Conservation (phyloP, 345 rosid genomes). For the Streptanthus diversifolius region DNA sequence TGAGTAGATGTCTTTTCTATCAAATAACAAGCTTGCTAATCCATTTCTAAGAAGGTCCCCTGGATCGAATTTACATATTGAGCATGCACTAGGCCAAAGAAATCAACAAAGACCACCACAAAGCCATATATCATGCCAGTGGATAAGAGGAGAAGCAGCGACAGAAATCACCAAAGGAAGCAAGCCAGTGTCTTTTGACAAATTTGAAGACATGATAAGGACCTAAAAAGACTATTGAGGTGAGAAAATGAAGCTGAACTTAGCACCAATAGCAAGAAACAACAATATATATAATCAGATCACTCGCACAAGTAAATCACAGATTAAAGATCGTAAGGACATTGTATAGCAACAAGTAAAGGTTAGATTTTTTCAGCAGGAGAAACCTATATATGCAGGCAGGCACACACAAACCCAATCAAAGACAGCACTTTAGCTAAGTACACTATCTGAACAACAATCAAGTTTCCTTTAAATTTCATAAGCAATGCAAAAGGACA, state of each 20-base stretch:
- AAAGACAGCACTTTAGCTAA: neutral
- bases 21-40: neutral
- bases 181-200: neutral
- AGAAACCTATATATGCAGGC: neutral
- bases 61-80: neutral
- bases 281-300: neutral
- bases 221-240: neutral
- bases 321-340: neutral
- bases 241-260: neutral
- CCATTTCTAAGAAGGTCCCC: neutral
- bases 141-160: neutral
- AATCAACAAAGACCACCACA: neutral
- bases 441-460: neutral
- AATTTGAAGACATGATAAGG: neutral
- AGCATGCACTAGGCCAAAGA: neutral
- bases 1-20: neutral
- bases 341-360: neutral
- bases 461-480: neutral
- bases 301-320: slow-evolving; percentile 4
- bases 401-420: neutral
- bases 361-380: neutral
- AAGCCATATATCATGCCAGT: neutral
- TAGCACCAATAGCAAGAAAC: slow-evolving; percentile 4
- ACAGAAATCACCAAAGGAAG: neutral
- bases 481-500: slow-evolving; percentile 1